Evolutionary conservation across 441 rosid species (phyloP).

Genomic region (Euphorbia corollata): DNA sequence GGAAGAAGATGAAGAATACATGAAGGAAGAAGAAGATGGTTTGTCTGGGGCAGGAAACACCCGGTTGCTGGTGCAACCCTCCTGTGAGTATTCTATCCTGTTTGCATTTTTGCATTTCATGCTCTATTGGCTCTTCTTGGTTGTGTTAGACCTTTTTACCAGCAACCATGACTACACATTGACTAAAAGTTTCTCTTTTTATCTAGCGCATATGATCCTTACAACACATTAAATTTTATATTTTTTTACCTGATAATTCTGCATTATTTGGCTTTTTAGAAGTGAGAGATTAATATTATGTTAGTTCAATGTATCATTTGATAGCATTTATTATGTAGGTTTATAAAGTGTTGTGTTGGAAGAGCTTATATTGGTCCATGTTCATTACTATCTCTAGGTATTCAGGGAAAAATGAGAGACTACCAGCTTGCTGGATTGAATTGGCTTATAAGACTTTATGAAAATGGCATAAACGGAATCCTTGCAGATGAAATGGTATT

Average conservation of each 20-base stretch:
- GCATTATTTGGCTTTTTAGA: neutral
- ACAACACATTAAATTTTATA: neutral
- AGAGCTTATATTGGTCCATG: constrained; percentile 1
- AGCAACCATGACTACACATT: neutral
- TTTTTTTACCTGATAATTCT: neutral
- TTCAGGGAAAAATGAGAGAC: constrained; percentile 96
- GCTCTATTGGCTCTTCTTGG: neutral
- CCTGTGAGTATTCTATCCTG: constrained; percentile 47
- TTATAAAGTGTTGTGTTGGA: neutral
- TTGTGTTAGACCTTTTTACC: neutral
- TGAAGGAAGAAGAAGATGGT: constrained; percentile 92
- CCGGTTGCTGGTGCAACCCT: constrained; percentile 82
- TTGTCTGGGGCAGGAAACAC: constrained; percentile 76
- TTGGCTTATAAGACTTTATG: constrained; percentile 95
- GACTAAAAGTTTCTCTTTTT: neutral
- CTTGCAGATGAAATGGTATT: constrained; percentile 99
- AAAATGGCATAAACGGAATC: constrained; percentile 97
- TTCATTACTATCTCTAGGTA: constrained; percentile 44
- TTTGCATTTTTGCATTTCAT: neutral
- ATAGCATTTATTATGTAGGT: neutral
- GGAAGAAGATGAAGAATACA: constrained; percentile 94
- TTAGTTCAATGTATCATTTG: neutral
- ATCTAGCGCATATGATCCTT: neutral
- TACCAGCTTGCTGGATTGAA: constrained; percentile 96
- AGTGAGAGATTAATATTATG: neutral